Evolutionary conservation across 139 green algal genomes (phyloP), one percentile per base, ranked within the genome.

Genomic region (Spirogloea muscicola): DNA sequence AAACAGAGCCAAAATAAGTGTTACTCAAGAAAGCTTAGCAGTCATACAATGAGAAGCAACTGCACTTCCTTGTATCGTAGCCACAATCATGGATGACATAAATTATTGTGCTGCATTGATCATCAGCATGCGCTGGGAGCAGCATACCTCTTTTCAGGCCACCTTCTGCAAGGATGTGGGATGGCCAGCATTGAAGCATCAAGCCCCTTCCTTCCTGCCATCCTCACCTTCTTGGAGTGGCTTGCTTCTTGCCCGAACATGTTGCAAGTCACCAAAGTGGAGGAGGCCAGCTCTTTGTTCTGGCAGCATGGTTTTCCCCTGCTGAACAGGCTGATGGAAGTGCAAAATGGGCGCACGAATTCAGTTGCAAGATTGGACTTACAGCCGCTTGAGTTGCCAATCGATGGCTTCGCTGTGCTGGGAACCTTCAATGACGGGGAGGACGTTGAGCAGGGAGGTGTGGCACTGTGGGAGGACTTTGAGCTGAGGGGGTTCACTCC

Each of bases 401-500:
- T n/a, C n/a, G n/a, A n/a, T 52, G 44, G 16, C 44, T 13, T 52
- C 44, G 16, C 44, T 52, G 13, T 27, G 44, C 13, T 13, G 44
- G 44, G 13, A 13, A 52, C 44, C 16, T 13, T 27, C 44, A 16
- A 27, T 13, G 44, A 13, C 16, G 13, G 44, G 13, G 44, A 16
- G 44, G 16, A 16, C 13, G 16, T 13, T 16, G 44, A 52, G 44
- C n/a, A n/a, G n/a, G n/a, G n/a, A n/a, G 43, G 21, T 16, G 31
- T 7, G 25, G 59, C 65, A 5, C 48, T 79, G 63, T 79, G 70
- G 70, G 70, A 79, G 63, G 70, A 79, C 29, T 52, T 65, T 18
- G 70, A 79, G 38, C 63, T 79, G 70, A 3, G 25, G 33, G 70
- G 70, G 13, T 79, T 79, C 39, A 36, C n/a, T 0, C 70, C 70